Base-by-base conservation (phyloP, 805 yeast species). In the Cyberlindnera lachancei region DNA sequence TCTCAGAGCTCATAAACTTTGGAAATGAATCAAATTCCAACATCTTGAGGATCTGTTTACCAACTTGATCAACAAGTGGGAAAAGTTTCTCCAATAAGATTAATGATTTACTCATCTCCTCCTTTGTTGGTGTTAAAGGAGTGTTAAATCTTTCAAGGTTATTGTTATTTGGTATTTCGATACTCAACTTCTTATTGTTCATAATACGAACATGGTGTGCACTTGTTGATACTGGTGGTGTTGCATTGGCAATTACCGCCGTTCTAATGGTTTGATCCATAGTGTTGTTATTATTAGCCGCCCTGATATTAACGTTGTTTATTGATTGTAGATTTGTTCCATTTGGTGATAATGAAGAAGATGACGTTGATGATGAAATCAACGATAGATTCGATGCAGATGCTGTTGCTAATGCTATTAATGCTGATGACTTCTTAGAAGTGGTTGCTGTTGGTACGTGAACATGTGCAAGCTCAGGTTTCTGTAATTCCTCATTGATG, bases 11-110 rank as follows among this genome's bases (percentile, higher is more conserved):
- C 23, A 78, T 37, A 43, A 84, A 83, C 50, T 82, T 83, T 3
- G 82, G 82, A 24, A 79, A 64, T 7, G 92, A 80, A 56, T 84
- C 94, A 22, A 55, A 65, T 42, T 79, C 81, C 80, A 84, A 75
- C 55, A 84, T 55, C 25, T 63, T 57, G 43, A 68, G 68, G 31
- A 80, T 65, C 27, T 68, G 69, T 9, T 44, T 31, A n/a, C 65
- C 61, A 6, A 80, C 70, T 15, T 59, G 58, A n/a, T 64, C 65
- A 31, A 72, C 70, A 12, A 71, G 55, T 2, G 67, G 68, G 18
- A 46, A 58, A 9, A 71, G 44, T 21, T 54, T 49, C 23, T 58
- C 56, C 23, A 74, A 38, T 6, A 64, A 41, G 6, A 43, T 44
- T 31, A 70, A 37, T 7, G 66, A 56, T 14, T 54, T 57, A 0